Conservation (phyloP, 2,329 filamentous ascomycete genomes). For the Penicillium italicum region DNA sequence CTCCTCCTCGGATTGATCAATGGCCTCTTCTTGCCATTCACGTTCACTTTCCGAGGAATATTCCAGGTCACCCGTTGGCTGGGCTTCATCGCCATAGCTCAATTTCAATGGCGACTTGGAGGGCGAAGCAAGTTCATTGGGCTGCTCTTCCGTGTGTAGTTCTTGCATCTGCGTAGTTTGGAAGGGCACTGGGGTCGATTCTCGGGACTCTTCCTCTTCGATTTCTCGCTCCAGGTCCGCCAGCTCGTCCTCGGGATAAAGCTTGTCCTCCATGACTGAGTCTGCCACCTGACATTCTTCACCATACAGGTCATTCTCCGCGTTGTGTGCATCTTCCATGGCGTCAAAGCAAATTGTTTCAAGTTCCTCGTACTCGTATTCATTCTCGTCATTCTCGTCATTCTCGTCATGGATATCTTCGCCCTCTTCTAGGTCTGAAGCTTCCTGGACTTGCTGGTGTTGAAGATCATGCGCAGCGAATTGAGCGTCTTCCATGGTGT, state of each 20-base stretch:
- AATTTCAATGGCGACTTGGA: neutral
- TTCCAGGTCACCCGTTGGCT: no score
- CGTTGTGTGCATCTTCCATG: constrained; percentile 14
- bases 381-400: neutral
- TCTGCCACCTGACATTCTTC: neutral
- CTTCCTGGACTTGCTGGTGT: neutral
- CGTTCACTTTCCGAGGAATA: neutral
- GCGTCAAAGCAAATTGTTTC: constrained; percentile 22
- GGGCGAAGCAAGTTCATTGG: neutral
- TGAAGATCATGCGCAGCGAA: neutral
- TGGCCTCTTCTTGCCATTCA: constrained; percentile 17
- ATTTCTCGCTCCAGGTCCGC: neutral
- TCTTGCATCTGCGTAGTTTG: neutral
- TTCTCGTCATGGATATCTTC: neutral
- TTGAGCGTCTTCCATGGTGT: constrained; percentile 3
- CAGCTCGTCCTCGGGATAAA: neutral
- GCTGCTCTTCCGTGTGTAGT: neutral
- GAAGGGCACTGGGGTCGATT: neutral
- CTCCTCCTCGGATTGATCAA: neutral
- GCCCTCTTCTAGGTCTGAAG: neutral
- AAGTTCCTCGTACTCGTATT: constrained; percentile 12
- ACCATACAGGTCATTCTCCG: neutral
- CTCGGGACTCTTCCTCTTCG: neutral
- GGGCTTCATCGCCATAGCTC: neutral
- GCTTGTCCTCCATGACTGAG: neutral